A percentile compares a stretch with the other conserved stretches of the same genome.
These are phyloP conservation scores for Lentinus polychrous DNA, from an alignment of 1,284 basidiomycete species.

Conservation along the genomic window DNA sequence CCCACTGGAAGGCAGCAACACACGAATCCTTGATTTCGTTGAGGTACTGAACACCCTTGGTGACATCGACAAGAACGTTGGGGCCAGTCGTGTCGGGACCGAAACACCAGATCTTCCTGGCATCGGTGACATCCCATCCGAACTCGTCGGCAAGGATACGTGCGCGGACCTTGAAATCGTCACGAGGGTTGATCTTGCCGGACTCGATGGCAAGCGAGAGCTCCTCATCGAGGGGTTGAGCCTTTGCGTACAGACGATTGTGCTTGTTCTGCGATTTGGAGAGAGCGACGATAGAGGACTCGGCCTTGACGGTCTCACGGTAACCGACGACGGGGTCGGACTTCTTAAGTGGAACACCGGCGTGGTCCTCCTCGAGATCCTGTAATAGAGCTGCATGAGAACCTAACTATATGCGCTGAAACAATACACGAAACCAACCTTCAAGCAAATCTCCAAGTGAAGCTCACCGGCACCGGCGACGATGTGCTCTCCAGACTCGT, in stretches of 20 bases:
- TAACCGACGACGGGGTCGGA: slow-evolving; percentile 99
- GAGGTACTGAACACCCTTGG: slow-evolving; percentile 97
- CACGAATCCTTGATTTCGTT: slow-evolving; percentile 99
- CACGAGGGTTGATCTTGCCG: slow-evolving; percentile 85
- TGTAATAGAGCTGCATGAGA: slow-evolving; percentile 20
- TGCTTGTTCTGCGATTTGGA: slow-evolving; percentile 99
- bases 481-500: slow-evolving; percentile 95
- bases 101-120: slow-evolving; percentile 99
- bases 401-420: slow-evolving; percentile 1
- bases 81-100: slow-evolving; percentile 97
- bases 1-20: slow-evolving; percentile 99
- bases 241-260: slow-evolving; percentile 96
- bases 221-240: slow-evolving; percentile 90
- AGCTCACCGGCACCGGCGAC: slow-evolving; percentile 99
- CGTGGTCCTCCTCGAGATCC: slow-evolving; percentile 99
- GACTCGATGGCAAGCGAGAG: slow-evolving; percentile 89
- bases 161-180: slow-evolving; percentile 97
- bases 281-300: slow-evolving; percentile 93
- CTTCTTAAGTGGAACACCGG: slow-evolving; percentile 98
- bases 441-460: slow-evolving; percentile 99
- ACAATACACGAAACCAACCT: slow-evolving; percentile 42
- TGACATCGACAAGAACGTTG: slow-evolving; percentile 96
- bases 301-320: slow-evolving; percentile 95
- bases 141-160: slow-evolving; percentile 94
- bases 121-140: slow-evolving; percentile 99